phyloP scores from a whole-genome alignment of 164 flowering plant genomes.

The Nelumbo lutea region DNA sequence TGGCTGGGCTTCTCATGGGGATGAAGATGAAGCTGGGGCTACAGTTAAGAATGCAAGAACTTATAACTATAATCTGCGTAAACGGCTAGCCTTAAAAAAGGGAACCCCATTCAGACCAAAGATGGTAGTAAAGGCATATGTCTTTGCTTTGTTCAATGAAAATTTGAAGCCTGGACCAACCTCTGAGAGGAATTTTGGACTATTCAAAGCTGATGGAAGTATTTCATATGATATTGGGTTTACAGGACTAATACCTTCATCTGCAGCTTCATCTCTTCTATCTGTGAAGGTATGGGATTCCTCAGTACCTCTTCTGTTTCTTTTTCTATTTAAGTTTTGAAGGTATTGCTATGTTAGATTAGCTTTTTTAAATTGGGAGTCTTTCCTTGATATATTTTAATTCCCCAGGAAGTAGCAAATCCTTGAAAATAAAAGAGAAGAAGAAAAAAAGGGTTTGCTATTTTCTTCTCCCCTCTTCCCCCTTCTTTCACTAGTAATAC shows the following conservation, averaged over 20 bases:
- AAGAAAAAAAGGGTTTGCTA: too few species aligned
- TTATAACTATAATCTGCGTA: conserved; percentile 54
- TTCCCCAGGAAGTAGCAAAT: too few species aligned
- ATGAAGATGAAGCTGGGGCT: conserved; percentile 51
- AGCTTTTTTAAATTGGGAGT: background rate
- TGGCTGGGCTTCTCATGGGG: conserved; percentile 71
- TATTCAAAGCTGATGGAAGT: conserved; percentile 64
- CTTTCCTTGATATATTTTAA: background rate
- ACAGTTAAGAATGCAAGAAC: conserved; percentile 49
- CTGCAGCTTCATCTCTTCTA: conserved; percentile 35
- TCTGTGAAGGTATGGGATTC: conserved; percentile 41
- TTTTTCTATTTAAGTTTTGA: background rate
- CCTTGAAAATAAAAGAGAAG: too few species aligned
- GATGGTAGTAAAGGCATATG: conserved; percentile 40
- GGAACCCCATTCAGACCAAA: conserved; percentile 69
- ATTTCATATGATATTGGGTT: conserved; percentile 69
- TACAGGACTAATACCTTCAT: conserved; percentile 47
- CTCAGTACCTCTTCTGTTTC: background rate
- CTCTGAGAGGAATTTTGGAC: conserved; percentile 69
- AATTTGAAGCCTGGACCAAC: conserved; percentile 53
- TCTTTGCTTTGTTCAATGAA: conserved; percentile 77
- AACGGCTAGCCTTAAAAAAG: conserved; percentile 54
- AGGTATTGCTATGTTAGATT: background rate
- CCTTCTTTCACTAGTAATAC: too few species aligned
- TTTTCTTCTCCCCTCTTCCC: too few species aligned